A percentile compares a stretch with the other conserved stretches of the same genome.
phyloP scores from a whole-genome alignment of 1,284 basidiomycete genomes.

The Ceratorhiza oryzae-sativae region DNA sequence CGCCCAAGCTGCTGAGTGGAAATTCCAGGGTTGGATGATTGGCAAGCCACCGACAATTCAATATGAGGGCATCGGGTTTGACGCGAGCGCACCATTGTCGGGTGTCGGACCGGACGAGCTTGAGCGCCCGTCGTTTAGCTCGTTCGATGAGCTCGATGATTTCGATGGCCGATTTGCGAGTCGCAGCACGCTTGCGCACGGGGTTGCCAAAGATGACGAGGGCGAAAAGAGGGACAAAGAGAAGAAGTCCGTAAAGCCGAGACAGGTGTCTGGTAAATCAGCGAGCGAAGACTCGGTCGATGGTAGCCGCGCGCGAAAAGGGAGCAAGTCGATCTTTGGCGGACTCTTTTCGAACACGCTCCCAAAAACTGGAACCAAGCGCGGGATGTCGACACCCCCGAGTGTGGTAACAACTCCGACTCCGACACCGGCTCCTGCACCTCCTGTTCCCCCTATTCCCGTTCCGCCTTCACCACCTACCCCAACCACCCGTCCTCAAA shows the following conservation, averaged over 20 bases:
- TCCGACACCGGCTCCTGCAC: background rate
- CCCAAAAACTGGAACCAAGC: conserved; percentile 10
- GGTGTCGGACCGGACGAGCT: background rate
- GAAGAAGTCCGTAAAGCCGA: background rate
- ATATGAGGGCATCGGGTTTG: conserved; percentile 82
- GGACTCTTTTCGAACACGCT: conserved; percentile 16
- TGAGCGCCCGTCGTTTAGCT: conserved; percentile 39
- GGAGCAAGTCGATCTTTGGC: conserved; percentile 35
- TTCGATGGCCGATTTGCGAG: conserved; percentile 85
- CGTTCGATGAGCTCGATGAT: conserved; percentile 78
- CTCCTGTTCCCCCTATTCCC: conserved; percentile 19
- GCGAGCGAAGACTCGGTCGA: background rate
- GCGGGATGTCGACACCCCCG: conserved; percentile 25
- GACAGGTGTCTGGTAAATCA: conserved; percentile 2
- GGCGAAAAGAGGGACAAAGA: conserved; percentile 44
- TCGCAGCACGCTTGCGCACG: conserved; percentile 66
- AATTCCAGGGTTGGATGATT: conserved; percentile 93
- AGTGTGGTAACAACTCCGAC: background rate
- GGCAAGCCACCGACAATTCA: conserved; percentile 88
- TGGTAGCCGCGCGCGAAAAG: conserved; percentile 4
- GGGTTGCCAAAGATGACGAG: conserved; percentile 47
- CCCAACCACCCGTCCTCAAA: conserved; percentile 53
- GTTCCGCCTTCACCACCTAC: conserved; percentile 2
- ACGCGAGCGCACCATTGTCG: conserved; percentile 50
- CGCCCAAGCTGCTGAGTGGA: conserved; percentile 97